phyloP scores from a whole-genome alignment of 2,329 filamentous ascomycete genomes.

The Fusarium incarnatum region DNA sequence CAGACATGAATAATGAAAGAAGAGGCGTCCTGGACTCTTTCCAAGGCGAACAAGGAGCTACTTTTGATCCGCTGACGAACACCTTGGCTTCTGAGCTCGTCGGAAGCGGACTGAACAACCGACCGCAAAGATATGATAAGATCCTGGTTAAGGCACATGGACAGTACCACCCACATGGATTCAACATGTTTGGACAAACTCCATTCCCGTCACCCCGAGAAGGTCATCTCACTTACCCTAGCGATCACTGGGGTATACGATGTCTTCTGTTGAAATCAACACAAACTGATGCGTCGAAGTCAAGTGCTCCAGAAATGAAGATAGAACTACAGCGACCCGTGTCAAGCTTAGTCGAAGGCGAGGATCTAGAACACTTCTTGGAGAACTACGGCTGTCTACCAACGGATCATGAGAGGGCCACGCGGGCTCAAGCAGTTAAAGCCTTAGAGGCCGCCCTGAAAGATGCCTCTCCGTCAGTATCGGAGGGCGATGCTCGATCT shows the following conservation, averaged over 20 bases:
- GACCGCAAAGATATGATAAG: conserved; percentile 74
- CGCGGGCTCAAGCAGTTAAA: conserved; percentile 58
- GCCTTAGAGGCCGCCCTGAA: conserved; percentile 58
- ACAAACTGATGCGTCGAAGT: neutral
- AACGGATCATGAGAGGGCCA: conserved; percentile 55
- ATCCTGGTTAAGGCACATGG: conserved; percentile 63
- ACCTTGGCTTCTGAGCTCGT: conserved; percentile 64
- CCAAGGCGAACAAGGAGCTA: conserved; percentile 73
- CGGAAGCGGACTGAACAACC: conserved; percentile 59
- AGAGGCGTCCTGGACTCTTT: conserved; percentile 53
- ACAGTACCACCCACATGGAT: conserved; percentile 53
- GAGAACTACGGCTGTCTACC: conserved; percentile 58
- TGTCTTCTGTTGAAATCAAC: conserved; percentile 52
- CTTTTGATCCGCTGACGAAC: conserved; percentile 71
- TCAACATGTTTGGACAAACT: conserved; percentile 67
- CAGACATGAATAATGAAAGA: conserved; percentile 37
- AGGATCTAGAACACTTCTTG: conserved; percentile 55
- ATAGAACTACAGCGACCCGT: conserved; percentile 51
- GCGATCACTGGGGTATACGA: conserved; percentile 70
- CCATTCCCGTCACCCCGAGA: conserved; percentile 1
- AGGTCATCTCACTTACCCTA: conserved; percentile 51
- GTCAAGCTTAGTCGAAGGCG: conserved; percentile 47
- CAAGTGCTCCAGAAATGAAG: conserved; percentile 2
- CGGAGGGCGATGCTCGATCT: conserved; percentile 23
- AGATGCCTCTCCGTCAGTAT: conserved; percentile 44